Percentiles rank a stretch among this genome's conserved stretches.
These are phyloP conservation scores for Neurospora sp. DNA, from an alignment of 495 filamentous ascomycete species.

Conservation along the genomic window DNA sequence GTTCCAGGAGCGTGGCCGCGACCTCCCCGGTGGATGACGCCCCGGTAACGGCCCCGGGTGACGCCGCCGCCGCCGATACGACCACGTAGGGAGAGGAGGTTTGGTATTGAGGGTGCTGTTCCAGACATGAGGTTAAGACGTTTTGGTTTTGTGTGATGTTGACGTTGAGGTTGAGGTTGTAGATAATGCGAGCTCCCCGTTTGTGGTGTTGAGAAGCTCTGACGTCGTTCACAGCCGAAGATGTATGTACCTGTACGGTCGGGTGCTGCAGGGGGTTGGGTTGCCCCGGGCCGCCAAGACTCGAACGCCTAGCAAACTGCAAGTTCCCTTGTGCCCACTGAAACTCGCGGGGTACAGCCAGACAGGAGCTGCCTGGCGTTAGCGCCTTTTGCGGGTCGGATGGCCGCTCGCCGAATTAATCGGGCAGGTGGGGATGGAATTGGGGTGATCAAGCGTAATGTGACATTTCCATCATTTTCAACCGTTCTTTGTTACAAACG, in stretches of 20 bases:
- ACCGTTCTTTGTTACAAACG: not conserved
- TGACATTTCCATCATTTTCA: not conserved
- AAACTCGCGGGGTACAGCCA: not conserved
- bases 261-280: not conserved
- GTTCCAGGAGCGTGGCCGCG: constrained; percentile 27
- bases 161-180: not conserved
- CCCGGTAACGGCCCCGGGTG: constrained; percentile 22
- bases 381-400: not conserved
- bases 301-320: not conserved
- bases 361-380: not conserved
- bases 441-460: not conserved
- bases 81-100: constrained; percentile 56
- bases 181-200: not conserved
- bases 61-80: constrained; percentile 18
- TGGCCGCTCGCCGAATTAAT: not conserved
- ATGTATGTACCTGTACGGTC: not conserved
- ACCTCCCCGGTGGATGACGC: constrained; percentile 32
- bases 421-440: not conserved
- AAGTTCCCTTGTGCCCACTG: not conserved
- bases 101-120: constrained; percentile 56
- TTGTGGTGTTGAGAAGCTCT: not conserved
- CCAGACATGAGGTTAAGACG: constrained; percentile 41
- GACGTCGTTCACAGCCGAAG: not conserved
- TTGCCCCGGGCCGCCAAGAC: not conserved
- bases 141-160: not conserved